Conservation (phyloP, 208 protist genomes). For the Leishmania braziliensis region DNA sequence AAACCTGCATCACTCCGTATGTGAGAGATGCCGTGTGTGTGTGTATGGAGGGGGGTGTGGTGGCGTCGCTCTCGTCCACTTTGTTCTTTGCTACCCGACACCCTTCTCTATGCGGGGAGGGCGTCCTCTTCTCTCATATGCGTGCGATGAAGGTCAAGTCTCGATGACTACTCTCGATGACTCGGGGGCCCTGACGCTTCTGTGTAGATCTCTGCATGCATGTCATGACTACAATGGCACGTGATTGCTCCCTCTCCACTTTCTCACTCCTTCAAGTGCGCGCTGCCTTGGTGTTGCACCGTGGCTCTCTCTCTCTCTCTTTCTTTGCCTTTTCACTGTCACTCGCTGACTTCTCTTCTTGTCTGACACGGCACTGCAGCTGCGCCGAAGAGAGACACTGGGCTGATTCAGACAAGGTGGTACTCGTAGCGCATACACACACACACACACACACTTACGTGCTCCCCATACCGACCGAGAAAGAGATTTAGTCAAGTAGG, state of each 20-base stretch:
- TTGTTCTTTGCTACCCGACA: not conserved
- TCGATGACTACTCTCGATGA: not conserved
- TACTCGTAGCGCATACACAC: not conserved
- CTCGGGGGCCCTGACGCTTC: not conserved
- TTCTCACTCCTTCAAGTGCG: not conserved
- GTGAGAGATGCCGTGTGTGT: not conserved
- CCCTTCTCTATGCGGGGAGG: not conserved
- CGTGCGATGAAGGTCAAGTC: not conserved
- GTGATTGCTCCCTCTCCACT: not conserved
- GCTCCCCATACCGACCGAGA: not conserved
- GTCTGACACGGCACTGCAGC: not conserved
- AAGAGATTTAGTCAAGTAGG: not conserved
- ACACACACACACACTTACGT: conserved; percentile 3
- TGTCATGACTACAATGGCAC: not conserved
- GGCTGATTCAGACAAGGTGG: not conserved
- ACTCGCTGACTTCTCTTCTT: not conserved
- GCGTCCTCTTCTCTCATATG: not conserved
- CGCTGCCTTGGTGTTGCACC: not conserved
- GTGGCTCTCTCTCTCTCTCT: not conserved
- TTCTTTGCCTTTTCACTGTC: not conserved
- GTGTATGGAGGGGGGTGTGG: not conserved
- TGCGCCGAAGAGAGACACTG: not conserved
- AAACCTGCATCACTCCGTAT: not conserved
- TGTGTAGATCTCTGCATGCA: not conserved
- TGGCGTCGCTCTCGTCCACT: not conserved